Conservation (phyloP, 768 basidiomycete genomes). For the Suillus tomentosus region DNA sequence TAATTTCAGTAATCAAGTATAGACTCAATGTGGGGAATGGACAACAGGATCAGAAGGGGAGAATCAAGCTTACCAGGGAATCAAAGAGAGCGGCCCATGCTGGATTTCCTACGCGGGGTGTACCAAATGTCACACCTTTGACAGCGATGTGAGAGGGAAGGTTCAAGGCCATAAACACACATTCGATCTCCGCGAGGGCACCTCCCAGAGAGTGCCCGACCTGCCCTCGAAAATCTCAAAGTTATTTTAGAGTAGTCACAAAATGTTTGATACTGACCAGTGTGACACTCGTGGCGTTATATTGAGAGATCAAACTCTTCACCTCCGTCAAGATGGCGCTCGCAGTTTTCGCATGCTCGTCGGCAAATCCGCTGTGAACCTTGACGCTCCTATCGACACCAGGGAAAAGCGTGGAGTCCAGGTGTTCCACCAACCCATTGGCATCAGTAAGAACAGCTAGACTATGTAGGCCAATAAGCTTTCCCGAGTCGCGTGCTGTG, state of each 20-base stretch:
- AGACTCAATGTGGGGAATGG: background rate
- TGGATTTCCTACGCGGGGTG: constrained; percentile 32
- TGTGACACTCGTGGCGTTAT: constrained; percentile 44
- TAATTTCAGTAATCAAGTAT: background rate
- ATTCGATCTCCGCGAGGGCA: constrained; percentile 52
- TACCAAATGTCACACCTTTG: constrained; percentile 34
- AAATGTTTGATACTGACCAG: constrained; percentile 32
- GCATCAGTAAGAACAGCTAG: constrained; percentile 53
- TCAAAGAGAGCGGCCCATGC: constrained; percentile 33
- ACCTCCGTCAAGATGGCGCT: constrained; percentile 46
- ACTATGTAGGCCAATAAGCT: constrained; percentile 27
- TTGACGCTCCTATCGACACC: constrained; percentile 44
- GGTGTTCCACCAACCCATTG: constrained; percentile 39
- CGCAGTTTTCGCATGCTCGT: constrained; percentile 51
- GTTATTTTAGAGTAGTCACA: background rate
- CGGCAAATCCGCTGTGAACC: constrained; percentile 57
- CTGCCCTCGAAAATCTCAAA: constrained; percentile 14
- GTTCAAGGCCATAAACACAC: constrained; percentile 48
- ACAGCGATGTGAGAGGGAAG: constrained; percentile 40
- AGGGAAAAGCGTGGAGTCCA: constrained; percentile 55
- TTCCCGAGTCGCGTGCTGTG: background rate
- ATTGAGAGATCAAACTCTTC: constrained; percentile 38
- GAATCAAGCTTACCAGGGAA: constrained; percentile 20
- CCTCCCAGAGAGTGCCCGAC: constrained; percentile 56
- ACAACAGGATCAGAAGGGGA: background rate